phyloP scores from a whole-genome alignment of 371 early-diverging fungal species.

The Mucor mucedo region DNA sequence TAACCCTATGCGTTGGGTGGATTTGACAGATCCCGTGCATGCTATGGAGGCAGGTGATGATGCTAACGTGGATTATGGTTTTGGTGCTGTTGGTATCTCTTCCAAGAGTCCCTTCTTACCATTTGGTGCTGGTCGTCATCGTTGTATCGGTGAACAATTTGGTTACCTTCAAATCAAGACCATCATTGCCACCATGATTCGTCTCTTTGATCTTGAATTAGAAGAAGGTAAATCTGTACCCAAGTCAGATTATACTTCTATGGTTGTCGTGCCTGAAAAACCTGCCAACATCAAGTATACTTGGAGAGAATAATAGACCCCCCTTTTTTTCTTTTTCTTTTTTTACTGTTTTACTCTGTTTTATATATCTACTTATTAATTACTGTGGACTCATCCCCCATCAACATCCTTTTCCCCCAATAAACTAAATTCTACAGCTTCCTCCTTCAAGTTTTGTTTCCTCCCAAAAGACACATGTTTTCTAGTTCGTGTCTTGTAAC shows the following conservation, averaged over 20 bases:
- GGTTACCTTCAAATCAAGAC: slow-evolving; percentile 96
- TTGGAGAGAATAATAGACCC: slow-evolving; percentile 55
- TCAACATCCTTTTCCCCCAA: no score
- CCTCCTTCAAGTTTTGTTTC: no score
- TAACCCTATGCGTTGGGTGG: slow-evolving; percentile 83
- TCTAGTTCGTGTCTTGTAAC: no score
- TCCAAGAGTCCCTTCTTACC: slow-evolving; percentile 87
- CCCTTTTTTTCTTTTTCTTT: neutral
- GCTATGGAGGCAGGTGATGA: slow-evolving; percentile 63
- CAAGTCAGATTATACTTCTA: slow-evolving; percentile 83
- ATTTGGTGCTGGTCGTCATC: slow-evolving; percentile 97
- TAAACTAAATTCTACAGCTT: no score
- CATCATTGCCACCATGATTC: slow-evolving; percentile 79
- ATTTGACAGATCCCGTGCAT: slow-evolving; percentile 52
- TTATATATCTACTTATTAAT: neutral
- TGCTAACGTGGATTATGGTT: slow-evolving; percentile 83
- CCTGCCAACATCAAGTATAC: slow-evolving; percentile 70
- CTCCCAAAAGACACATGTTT: no score
- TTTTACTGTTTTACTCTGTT: neutral
- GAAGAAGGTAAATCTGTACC: slow-evolving; percentile 75
- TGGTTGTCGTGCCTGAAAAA: slow-evolving; percentile 87
- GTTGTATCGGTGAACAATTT: slow-evolving; percentile 98
- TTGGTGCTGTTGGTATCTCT: slow-evolving; percentile 81
- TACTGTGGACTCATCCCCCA: no score
- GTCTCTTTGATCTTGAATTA: slow-evolving; percentile 72